Conservation (phyloP, 169 alveolate species). For the Blepharisma undulans region DNA sequence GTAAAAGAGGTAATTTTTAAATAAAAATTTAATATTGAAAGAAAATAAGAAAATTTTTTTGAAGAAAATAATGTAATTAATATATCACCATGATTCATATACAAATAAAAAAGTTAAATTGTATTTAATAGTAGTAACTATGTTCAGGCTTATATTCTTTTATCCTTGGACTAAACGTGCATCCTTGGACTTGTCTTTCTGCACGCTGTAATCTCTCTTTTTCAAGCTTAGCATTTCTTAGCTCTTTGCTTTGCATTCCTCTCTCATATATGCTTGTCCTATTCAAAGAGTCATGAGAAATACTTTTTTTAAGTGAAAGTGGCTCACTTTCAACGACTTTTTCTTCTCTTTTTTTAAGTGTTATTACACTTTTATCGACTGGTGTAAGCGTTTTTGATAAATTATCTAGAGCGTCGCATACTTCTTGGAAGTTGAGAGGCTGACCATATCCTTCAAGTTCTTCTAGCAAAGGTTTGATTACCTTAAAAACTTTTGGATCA, state of each 20-base stretch:
- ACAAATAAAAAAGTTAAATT: too few species aligned
- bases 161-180: slow-evolving; percentile 22
- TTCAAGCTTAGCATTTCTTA: not conserved
- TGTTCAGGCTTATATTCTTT: not conserved
- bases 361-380: not conserved
- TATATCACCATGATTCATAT: too few species aligned
- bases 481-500: not conserved
- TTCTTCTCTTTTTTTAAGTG: not conserved
- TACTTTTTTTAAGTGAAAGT: not conserved
- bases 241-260: not conserved
- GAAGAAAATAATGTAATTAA: too few species aligned
- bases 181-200: not conserved
- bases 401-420: slow-evolving; percentile 1
- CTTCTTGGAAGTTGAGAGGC: slow-evolving; percentile 35
- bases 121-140: not conserved
- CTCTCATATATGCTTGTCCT: not conserved
- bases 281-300: not conserved
- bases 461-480: slow-evolving; percentile 16
- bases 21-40: too few species aligned
- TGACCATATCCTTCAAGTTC: slow-evolving; percentile 36
- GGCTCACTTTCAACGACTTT: not conserved
- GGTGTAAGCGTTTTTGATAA: not conserved
- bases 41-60: too few species aligned
- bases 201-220: not conserved
- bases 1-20: not conserved